Percentiles rank a stretch among this genome's conserved stretches.
phyloP scores from a whole-genome alignment of 768 basidiomycete species.

The Lentinula guzmanii region DNA sequence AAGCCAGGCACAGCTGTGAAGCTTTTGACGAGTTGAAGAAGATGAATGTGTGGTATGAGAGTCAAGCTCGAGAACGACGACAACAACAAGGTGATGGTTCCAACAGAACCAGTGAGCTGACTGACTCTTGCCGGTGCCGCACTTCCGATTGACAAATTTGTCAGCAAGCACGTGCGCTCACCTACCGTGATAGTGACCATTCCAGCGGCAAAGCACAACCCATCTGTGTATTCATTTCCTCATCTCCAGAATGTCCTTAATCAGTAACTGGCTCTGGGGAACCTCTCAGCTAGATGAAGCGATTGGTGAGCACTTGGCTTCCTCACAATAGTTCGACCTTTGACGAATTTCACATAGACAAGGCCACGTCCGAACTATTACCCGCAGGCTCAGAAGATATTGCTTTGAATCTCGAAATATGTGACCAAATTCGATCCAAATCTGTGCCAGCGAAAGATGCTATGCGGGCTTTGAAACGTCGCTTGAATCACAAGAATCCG shows the following conservation, averaged over 20 bases:
- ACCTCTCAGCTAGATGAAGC: conserved; percentile 79
- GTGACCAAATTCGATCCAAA: conserved; percentile 94
- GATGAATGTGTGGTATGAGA: neutral
- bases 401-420: conserved; percentile 90
- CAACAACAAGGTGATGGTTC: conserved; percentile 2
- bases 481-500: conserved; percentile 91
- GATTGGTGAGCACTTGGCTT: conserved; percentile 48
- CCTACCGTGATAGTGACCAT: neutral
- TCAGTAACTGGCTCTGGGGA: conserved; percentile 75
- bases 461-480: conserved; percentile 81
- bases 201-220: neutral
- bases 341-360: conserved; percentile 47
- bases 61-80: neutral
- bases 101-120: neutral
- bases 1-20: neutral
- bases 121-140: conserved; percentile 2
- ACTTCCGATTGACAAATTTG: neutral
- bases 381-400: conserved; percentile 86
- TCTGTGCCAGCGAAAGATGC: conserved; percentile 79
- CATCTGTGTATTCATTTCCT: neutral
- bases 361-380: conserved; percentile 87
- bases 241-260: conserved; percentile 39
- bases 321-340: neutral
- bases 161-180: neutral
- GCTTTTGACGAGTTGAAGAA: neutral